These are phyloP conservation scores for Yamadazyma friedrichii DNA, from an alignment of 1,139 yeast genomes.

Conservation along the genomic window DNA sequence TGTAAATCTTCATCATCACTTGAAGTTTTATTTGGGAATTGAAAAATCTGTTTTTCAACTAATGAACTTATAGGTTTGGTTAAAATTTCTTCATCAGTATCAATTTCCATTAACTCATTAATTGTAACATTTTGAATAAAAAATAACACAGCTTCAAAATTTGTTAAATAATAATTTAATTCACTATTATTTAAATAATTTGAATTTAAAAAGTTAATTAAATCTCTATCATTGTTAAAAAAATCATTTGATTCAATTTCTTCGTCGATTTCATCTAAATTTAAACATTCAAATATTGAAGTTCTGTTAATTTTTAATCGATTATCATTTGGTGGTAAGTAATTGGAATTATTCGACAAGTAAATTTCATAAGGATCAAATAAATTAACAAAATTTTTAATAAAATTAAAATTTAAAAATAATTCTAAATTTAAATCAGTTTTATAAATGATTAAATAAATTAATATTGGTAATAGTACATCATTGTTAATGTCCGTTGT, in stretches of 20 bases:
- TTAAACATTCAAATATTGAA: conserved; percentile 32
- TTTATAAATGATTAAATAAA: conserved; percentile 34
- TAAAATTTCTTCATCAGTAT: conserved; percentile 19
- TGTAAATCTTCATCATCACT: conserved; percentile 6
- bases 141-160: conserved; percentile 42
- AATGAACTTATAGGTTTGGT: conserved; percentile 22
- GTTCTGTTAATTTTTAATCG: conserved; percentile 10
- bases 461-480: conserved; percentile 38
- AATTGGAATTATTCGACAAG: conserved; percentile 15
- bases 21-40: not conserved
- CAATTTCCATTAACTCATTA: conserved; percentile 23
- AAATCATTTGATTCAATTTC: conserved; percentile 16
- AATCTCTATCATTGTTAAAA: conserved; percentile 30
- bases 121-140: conserved; percentile 39
- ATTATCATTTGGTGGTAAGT: conserved; percentile 6
- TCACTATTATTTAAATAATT: conserved; percentile 41
- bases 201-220: conserved; percentile 27
- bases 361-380: conserved; percentile 28
- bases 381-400: conserved; percentile 35
- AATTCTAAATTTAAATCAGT: conserved; percentile 23
- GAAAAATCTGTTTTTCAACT: conserved; percentile 32
- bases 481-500: conserved; percentile 37
- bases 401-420: conserved; percentile 37
- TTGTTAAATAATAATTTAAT: conserved; percentile 38
- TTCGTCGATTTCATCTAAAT: conserved; percentile 21